A percentile compares a stretch with the other conserved stretches of the same genome.
Conservation (phyloP, 1,284 basidiomycete species). For the Cutaneotrichosporon sp. region DNA sequence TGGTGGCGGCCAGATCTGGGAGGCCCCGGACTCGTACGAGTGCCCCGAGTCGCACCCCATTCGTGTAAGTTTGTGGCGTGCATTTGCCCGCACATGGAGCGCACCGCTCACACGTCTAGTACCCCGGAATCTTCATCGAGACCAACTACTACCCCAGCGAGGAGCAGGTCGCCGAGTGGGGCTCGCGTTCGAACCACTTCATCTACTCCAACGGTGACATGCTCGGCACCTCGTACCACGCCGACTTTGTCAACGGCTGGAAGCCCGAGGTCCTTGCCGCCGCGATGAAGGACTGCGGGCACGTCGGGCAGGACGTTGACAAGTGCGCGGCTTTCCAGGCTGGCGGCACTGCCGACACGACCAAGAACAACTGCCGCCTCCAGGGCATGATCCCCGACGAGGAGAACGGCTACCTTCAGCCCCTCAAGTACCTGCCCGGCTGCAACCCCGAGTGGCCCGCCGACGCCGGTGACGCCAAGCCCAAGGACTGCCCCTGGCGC, state of each 20-base stretch:
- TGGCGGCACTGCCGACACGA: not conserved
- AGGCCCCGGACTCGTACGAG: constrained; percentile 3
- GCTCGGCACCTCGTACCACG: constrained; percentile 52
- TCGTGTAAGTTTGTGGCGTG: constrained; percentile 6
- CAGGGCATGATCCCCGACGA: constrained; percentile 21
- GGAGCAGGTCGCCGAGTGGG: constrained; percentile 8
- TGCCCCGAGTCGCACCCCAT: constrained; percentile 52
- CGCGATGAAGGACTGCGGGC: constrained; percentile 48
- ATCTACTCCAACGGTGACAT: constrained; percentile 50
- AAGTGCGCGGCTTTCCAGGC: constrained; percentile 4
- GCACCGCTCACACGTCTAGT: constrained; percentile 7
- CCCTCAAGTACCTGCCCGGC: constrained; percentile 17
- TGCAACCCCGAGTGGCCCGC: constrained; percentile 23
- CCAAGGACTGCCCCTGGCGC: constrained; percentile 9
- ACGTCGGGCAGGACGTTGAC: constrained; percentile 1
- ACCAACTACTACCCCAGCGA: constrained; percentile 23
- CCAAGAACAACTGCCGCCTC: constrained; percentile 10
- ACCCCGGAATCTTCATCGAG: constrained; percentile 53
- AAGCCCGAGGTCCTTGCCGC: constrained; percentile 45
- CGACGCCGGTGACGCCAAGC: constrained; percentile 15
- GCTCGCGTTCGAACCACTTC: constrained; percentile 9
- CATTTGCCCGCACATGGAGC: not conserved
- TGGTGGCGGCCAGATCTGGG: not conserved
- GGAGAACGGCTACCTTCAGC: constrained; percentile 15
- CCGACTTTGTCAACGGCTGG: constrained; percentile 54